phyloP scores from a whole-genome alignment of 768 basidiomycete genomes.

The Ephemerocybe angulata region DNA sequence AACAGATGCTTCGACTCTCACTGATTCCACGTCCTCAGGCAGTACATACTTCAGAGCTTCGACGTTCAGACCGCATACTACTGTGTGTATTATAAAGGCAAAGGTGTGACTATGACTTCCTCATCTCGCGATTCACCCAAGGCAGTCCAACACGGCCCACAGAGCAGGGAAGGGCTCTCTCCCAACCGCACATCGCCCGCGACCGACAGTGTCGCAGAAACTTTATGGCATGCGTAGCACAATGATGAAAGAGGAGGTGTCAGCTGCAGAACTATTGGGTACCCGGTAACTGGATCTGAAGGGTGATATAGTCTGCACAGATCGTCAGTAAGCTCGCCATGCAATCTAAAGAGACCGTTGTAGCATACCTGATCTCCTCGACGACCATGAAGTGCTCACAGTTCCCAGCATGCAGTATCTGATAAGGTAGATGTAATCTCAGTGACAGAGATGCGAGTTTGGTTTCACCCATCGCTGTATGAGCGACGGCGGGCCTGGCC shows the following conservation, averaged over 20 bases:
- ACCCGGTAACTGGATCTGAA: conserved; percentile 52
- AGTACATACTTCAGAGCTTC: too few relatives aligned
- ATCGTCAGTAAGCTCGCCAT: conserved; percentile 6
- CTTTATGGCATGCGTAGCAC: conserved; percentile 67
- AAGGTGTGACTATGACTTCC: conserved; percentile 47
- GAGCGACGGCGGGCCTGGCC: conserved; percentile 32
- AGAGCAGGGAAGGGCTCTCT: conserved; percentile 74
- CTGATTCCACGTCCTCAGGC: too few relatives aligned
- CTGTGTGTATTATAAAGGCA: conserved; percentile 37
- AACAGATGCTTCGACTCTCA: too few relatives aligned
- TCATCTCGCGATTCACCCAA: conserved; percentile 53
- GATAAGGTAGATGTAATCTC: conserved; percentile 73
- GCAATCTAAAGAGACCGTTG: background rate
- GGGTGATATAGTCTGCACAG: conserved; percentile 51
- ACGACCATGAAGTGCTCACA: conserved; percentile 79
- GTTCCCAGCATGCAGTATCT: conserved; percentile 75
- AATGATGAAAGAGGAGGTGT: conserved; percentile 57
- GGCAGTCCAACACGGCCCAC: conserved; percentile 66
- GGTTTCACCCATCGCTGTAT: conserved; percentile 45
- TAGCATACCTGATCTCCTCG: conserved; percentile 63
- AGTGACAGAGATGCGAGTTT: conserved; percentile 52
- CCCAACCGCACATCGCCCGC: conserved; percentile 70
- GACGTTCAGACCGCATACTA: too few relatives aligned
- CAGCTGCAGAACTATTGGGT: conserved; percentile 65
- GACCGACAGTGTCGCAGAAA: conserved; percentile 66